A percentile compares a stretch with the other conserved stretches of the same genome.
These are phyloP conservation scores for Lachnellula arida DNA, from an alignment of 2,329 filamentous ascomycete species.

Conservation along the genomic window DNA sequence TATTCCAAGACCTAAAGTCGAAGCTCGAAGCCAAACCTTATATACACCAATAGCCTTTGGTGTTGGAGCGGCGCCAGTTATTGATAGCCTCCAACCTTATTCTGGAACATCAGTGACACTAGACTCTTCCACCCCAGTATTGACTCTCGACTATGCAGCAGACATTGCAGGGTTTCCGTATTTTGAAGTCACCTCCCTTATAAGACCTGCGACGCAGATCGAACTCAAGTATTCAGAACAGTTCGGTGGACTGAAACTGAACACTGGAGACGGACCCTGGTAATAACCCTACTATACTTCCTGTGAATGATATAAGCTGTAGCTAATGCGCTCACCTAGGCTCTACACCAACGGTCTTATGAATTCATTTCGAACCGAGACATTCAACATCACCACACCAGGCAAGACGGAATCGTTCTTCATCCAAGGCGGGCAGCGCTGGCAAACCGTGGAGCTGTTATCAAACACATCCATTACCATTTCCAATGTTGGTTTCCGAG, in stretches of 20 bases:
- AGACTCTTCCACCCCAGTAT: constrained; percentile 1
- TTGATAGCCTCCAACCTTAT: not conserved
- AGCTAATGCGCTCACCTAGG: too few species aligned
- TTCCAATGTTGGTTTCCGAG: constrained; percentile 30
- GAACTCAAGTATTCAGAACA: constrained; percentile 36
- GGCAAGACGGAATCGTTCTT: constrained; percentile 33
- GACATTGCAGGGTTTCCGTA: constrained; percentile 34
- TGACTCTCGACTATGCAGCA: constrained; percentile 31
- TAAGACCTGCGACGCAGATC: constrained; percentile 27
- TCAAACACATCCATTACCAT: constrained; percentile 33
- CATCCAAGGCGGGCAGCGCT: constrained; percentile 39
- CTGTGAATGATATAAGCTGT: too few species aligned
- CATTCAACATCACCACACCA: constrained; percentile 33
- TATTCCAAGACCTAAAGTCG: too few species aligned
- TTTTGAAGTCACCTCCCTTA: constrained; percentile 28
- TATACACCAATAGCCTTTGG: too few species aligned
- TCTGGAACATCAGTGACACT: not conserved
- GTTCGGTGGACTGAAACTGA: constrained; percentile 26
- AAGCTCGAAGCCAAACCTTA: too few species aligned
- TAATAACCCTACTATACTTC: constrained; percentile 5
- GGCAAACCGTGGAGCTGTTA: constrained; percentile 36
- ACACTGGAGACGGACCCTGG: constrained; percentile 33
- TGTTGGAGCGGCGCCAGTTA: too few species aligned
- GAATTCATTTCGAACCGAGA: constrained; percentile 37
- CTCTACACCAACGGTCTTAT: constrained; percentile 20